Conservation (phyloP, 768 basidiomycete species). For the Suillus occidentalis region DNA sequence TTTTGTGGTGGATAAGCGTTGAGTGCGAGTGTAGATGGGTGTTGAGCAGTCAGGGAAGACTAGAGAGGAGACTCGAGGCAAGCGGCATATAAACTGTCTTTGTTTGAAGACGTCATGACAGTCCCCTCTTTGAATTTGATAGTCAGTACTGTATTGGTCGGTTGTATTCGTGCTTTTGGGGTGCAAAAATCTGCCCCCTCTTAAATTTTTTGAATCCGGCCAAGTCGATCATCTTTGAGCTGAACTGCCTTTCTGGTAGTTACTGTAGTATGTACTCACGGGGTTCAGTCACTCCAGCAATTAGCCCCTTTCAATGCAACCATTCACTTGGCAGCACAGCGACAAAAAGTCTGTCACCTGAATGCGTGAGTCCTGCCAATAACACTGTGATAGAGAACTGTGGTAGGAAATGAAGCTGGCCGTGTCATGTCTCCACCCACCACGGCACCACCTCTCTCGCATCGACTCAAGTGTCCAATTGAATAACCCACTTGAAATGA, state of each 20-base stretch:
- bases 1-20: neutral
- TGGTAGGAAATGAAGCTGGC: neutral
- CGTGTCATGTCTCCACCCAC: neutral
- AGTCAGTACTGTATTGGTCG: neutral
- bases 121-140: conserved; percentile 5
- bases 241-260: neutral
- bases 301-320: neutral
- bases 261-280: neutral
- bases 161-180: too few relatives aligned
- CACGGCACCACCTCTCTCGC: neutral
- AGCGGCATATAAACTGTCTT: neutral
- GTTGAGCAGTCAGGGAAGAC: neutral
- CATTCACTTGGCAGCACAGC: neutral
- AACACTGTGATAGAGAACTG: neutral
- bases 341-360: neutral
- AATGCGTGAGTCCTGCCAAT: neutral
- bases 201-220: too few relatives aligned
- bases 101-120: neutral
- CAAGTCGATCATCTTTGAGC: neutral
- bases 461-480: neutral
- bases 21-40: neutral
- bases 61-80: neutral
- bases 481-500: neutral
- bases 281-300: neutral
- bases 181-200: neutral